These are phyloP conservation scores for Cladophialophora exuberans DNA, from an alignment of 2,329 filamentous ascomycete genomes.

Conservation along the genomic window DNA sequence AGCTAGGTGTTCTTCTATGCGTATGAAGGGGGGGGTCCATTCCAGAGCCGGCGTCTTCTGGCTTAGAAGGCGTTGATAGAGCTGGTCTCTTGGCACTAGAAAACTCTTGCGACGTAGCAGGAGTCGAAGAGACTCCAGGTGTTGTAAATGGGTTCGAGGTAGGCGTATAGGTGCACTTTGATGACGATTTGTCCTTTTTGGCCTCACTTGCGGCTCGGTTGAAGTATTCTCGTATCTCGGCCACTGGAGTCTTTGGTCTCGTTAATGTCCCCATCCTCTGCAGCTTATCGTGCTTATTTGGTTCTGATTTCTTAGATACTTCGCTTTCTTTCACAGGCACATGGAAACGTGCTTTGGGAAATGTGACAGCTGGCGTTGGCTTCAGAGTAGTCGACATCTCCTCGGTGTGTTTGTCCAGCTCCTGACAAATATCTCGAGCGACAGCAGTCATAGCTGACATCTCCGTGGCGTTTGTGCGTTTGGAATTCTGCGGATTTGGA, in stretches of 20 bases:
- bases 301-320: too few relatives aligned
- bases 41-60: neutral
- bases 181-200: constrained; percentile 8
- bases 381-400: neutral
- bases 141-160: constrained; percentile 22
- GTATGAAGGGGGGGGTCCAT: neutral
- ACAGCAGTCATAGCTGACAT: neutral
- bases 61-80: constrained; percentile 17
- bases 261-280: constrained; percentile 18
- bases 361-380: too few relatives aligned
- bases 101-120: constrained; percentile 20
- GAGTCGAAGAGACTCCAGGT: constrained; percentile 17
- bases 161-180: constrained; percentile 17
- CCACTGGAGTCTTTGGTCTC: constrained; percentile 25
- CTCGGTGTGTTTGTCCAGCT: neutral
- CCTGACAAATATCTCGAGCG: neutral
- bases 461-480: neutral
- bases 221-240: constrained; percentile 23
- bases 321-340: neutral
- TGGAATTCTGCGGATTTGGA: constrained; percentile 5
- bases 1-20: constrained; percentile 20
- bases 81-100: constrained; percentile 1
- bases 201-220: constrained; percentile 5
- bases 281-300: constrained; percentile 2
- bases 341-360: too few relatives aligned